A percentile compares a stretch with the other conserved stretches of the same genome.
Evolutionary conservation across 192 early-diverging fungal genomes (phyloP).

Genomic region (Mortierella hygrophila): DNA sequence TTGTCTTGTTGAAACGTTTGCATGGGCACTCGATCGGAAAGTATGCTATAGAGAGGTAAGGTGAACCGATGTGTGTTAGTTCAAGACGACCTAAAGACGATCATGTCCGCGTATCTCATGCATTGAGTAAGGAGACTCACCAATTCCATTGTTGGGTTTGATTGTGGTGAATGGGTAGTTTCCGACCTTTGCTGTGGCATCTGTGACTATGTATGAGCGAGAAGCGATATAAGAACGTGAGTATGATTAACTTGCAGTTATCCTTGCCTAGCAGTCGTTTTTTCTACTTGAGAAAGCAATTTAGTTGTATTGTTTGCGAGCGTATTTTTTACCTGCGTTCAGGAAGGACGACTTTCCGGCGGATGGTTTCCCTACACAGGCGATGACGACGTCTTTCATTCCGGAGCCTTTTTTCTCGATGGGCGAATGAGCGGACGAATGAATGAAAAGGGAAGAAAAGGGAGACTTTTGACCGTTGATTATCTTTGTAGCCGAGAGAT

Average conservation of each 20-base stretch:
- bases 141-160: slow-evolving; percentile 83
- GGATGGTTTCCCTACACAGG: slow-evolving; percentile 80
- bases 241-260: too few species aligned
- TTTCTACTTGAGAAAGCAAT: too few species aligned
- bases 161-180: slow-evolving; percentile 92
- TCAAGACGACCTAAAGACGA: neutral
- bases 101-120: neutral
- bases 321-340: slow-evolving; percentile 68
- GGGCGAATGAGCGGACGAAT: neutral
- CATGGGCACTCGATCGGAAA: slow-evolving; percentile 82
- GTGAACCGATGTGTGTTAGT: too few species aligned
- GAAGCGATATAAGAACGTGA: too few species aligned
- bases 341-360: slow-evolving; percentile 89
- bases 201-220: slow-evolving; percentile 64
- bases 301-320: too few species aligned
- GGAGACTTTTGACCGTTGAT: neutral
- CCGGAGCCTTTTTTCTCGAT: neutral
- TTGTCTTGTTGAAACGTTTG: slow-evolving; percentile 61
- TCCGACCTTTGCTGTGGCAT: slow-evolving; percentile 86
- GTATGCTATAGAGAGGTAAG: slow-evolving; percentile 58
- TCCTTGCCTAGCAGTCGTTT: too few species aligned
- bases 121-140: neutral
- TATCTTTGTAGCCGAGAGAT: neutral
- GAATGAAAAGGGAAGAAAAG: neutral
- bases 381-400: slow-evolving; percentile 69